phyloP scores from a whole-genome alignment of 2,329 filamentous ascomycete species.

The Pseudocercospora eumusae region DNA sequence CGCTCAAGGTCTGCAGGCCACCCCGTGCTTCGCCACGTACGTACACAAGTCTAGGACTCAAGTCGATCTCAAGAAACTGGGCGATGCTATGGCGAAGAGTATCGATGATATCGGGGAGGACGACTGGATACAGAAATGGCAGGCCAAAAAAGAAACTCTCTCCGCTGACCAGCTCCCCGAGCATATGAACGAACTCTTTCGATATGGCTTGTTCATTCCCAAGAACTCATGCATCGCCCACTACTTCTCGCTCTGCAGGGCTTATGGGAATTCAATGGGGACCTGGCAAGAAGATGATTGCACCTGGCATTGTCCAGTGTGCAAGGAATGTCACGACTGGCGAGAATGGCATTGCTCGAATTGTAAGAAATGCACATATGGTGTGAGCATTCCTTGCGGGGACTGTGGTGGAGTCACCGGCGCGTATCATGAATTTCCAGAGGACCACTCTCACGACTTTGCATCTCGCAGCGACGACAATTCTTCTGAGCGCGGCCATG shows the following conservation, averaged over 20 bases:
- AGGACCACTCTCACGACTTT: neutral
- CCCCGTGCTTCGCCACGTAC: constrained; percentile 6
- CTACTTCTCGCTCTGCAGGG: constrained; percentile 5
- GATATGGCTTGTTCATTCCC: constrained; percentile 7
- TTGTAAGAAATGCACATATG: constrained; percentile 18
- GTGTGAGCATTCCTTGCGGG: constrained; percentile 12
- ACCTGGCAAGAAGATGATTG: neutral
- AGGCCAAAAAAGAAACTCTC: neutral
- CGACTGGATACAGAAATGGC: neutral
- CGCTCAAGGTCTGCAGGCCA: neutral
- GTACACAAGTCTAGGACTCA: neutral
- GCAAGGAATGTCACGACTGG: constrained; percentile 19
- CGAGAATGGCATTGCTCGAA: constrained; percentile 19
- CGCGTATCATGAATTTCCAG: neutral
- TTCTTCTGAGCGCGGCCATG: too few relatives aligned
- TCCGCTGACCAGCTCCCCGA: constrained; percentile 2
- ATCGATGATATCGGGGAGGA: neutral
- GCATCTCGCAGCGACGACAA: neutral
- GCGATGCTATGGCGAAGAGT: neutral
- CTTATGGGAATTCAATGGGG: too few relatives aligned
- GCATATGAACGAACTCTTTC: constrained; percentile 10
- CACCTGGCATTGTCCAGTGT: constrained; percentile 14
- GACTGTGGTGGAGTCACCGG: constrained; percentile 6
- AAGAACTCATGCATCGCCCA: neutral
- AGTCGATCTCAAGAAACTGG: neutral